Percentiles rank a stretch among this genome's conserved stretches.
Evolutionary conservation across 345 rosid species (phyloP).

Genomic region (Rhodamnia argentea): DNA sequence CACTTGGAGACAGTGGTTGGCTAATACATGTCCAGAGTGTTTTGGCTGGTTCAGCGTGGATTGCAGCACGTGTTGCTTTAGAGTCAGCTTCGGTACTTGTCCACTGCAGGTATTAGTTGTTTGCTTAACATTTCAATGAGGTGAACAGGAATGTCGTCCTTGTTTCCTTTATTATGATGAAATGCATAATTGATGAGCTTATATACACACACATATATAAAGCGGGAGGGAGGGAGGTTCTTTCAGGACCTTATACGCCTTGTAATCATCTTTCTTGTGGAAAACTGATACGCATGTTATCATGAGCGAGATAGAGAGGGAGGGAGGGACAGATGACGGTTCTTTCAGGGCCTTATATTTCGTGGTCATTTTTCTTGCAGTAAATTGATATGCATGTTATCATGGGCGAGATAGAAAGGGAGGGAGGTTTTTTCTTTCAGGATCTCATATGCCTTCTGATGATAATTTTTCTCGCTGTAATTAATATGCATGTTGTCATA

Average conservation of each 20-base stretch:
- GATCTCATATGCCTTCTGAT: not conserved
- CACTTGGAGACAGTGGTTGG: slow-evolving; percentile 98
- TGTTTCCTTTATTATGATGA: not conserved
- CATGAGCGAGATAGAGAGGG: not conserved
- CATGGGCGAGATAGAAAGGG: too few species aligned
- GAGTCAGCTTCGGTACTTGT: slow-evolving; percentile 97
- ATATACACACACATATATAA: not conserved
- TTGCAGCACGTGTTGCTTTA: slow-evolving; percentile 83
- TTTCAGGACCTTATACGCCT: too few species aligned
- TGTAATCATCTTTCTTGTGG: too few species aligned
- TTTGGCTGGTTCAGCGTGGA: slow-evolving; percentile 99
- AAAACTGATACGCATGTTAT: too few species aligned
- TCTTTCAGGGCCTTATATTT: not conserved
- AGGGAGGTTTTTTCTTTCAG: not conserved
- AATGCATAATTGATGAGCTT: not conserved
- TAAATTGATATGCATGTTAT: too few species aligned
- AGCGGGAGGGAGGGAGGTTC: not conserved
- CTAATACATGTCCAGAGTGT: slow-evolving; percentile 89
- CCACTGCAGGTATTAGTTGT: slow-evolving; percentile 70
- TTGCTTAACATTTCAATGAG: not conserved
- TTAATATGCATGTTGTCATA: too few species aligned
- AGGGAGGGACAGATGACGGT: not conserved
- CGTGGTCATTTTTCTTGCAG: too few species aligned
- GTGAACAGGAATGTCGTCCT: not conserved
- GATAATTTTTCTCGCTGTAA: not conserved